Evolutionary conservation across 768 basidiomycete species (phyloP).

Genomic region (Imleria badia): DNA sequence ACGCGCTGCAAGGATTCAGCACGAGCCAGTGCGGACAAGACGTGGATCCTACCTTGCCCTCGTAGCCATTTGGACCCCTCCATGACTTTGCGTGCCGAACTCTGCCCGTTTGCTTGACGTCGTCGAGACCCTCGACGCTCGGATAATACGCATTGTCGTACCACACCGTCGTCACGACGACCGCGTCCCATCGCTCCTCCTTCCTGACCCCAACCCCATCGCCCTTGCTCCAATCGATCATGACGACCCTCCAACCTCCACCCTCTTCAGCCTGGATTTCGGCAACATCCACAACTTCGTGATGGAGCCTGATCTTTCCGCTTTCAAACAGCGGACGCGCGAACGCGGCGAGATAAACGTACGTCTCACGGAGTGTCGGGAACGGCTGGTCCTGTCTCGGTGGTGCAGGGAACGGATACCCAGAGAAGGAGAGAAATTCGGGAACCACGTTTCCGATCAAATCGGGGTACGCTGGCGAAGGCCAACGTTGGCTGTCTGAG

Average conservation of each 20-base stretch:
- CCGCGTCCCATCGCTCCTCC: slow-evolving; percentile 48
- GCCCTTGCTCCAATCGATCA: slow-evolving; percentile 36
- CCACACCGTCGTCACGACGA: slow-evolving; percentile 47
- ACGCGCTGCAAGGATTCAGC: slow-evolving; percentile 35
- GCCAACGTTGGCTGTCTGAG: slow-evolving; percentile 40
- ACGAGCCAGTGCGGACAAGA: not conserved
- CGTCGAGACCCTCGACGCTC: slow-evolving; percentile 41
- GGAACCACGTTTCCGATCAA: slow-evolving; percentile 53
- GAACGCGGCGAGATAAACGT: slow-evolving; percentile 28
- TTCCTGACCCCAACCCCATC: slow-evolving; percentile 15
- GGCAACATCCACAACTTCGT: slow-evolving; percentile 40
- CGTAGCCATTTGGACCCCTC: slow-evolving; percentile 39
- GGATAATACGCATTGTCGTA: slow-evolving; percentile 49
- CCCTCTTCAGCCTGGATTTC: slow-evolving; percentile 29
- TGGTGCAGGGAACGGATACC: slow-evolving; percentile 28
- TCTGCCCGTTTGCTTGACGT: slow-evolving; percentile 32
- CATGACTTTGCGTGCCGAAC: slow-evolving; percentile 45
- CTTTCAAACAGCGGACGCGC: slow-evolving; percentile 22
- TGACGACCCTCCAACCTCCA: slow-evolving; percentile 41
- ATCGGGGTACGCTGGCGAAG: slow-evolving; percentile 47
- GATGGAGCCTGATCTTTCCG: slow-evolving; percentile 40
- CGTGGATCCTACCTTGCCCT: slow-evolving; percentile 27
- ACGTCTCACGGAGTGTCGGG: slow-evolving; percentile 29
- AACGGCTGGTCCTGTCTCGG: slow-evolving; percentile 26
- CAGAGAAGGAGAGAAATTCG: slow-evolving; percentile 36